Percentiles rank a stretch among this genome's conserved stretches.
These are phyloP conservation scores for Veloporphyrellus conicus DNA, from an alignment of 1,284 basidiomycete species.

Conservation along the genomic window DNA sequence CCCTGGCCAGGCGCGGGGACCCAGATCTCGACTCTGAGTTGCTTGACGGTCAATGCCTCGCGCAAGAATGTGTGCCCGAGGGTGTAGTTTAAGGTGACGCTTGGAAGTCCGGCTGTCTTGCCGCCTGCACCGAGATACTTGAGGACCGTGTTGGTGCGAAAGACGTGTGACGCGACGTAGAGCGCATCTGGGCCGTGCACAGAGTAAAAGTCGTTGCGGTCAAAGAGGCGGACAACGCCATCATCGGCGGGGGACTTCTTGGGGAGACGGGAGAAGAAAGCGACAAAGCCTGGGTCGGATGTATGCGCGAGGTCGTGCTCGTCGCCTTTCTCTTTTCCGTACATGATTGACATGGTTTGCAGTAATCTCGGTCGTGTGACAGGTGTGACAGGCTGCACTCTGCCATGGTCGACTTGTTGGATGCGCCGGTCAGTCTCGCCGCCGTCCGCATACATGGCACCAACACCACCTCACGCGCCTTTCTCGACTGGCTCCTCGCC, in stretches of 20 bases:
- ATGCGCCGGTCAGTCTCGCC: slow-evolving; percentile 25
- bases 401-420: slow-evolving; percentile 25
- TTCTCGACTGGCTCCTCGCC: slow-evolving; percentile 73
- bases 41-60: slow-evolving; percentile 85
- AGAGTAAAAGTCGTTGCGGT: slow-evolving; percentile 82
- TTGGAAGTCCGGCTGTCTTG: slow-evolving; percentile 59
- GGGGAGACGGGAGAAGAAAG: slow-evolving; percentile 68
- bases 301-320: slow-evolving; percentile 48
- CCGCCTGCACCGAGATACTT: slow-evolving; percentile 72
- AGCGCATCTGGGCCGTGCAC: slow-evolving; percentile 87
- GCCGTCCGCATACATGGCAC: slow-evolving; percentile 78
- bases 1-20: slow-evolving; percentile 67
- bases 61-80: slow-evolving; percentile 86
- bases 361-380: slow-evolving; percentile 22
- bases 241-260: slow-evolving; percentile 58
- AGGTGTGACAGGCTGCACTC: slow-evolving; percentile 11
- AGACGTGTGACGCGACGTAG: slow-evolving; percentile 83
- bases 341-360: slow-evolving; percentile 54
- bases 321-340: slow-evolving; percentile 61
- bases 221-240: slow-evolving; percentile 81
- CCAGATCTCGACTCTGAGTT: slow-evolving; percentile 95
- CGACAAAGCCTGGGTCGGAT: slow-evolving; percentile 73
- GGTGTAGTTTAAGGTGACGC: slow-evolving; percentile 73
- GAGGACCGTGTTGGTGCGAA: slow-evolving; percentile 80
- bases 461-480: slow-evolving; percentile 67